Conservation (phyloP, 306 rosid species). For the Quillaja saponaria region DNA sequence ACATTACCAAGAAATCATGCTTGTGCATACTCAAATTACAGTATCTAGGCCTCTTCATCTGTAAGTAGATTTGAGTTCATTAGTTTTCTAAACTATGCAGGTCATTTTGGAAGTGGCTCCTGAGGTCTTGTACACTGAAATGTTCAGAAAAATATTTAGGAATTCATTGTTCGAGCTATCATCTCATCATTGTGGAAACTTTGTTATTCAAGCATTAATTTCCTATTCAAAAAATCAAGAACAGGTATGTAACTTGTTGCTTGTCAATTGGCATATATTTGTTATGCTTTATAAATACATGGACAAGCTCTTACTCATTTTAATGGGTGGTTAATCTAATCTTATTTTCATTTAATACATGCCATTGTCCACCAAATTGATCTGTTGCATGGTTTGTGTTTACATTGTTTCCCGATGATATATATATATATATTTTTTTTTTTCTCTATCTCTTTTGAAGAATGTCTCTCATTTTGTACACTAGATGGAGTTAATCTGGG, state of each 20-base stretch:
- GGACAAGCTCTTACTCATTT: constrained; percentile 20
- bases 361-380: too few species aligned
- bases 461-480: constrained; percentile 28
- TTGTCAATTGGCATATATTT: constrained; percentile 6
- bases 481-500: constrained; percentile 83
- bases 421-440: not conserved
- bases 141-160: constrained; percentile 64
- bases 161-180: constrained; percentile 75
- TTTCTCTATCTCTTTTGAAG: constrained; percentile 12
- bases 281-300: constrained; percentile 11
- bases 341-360: constrained; percentile 4
- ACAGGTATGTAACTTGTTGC: constrained; percentile 49
- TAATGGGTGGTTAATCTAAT: constrained; percentile 20
- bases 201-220: constrained; percentile 85
- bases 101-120: constrained; percentile 96
- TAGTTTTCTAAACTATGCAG: constrained; percentile 47
- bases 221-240: constrained; percentile 55
- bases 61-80: constrained; percentile 11
- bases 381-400: constrained; percentile 16
- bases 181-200: constrained; percentile 84
- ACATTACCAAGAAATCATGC: constrained; percentile 5
- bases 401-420: constrained; percentile 12
- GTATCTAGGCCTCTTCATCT: constrained; percentile 15
- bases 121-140: constrained; percentile 59
- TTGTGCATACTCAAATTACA: constrained; percentile 4